Evolutionary conservation across 2,329 filamentous ascomycete species (phyloP), one percentile per base, ranked within the genome.

Genomic region (Didymella pomorum): DNA sequence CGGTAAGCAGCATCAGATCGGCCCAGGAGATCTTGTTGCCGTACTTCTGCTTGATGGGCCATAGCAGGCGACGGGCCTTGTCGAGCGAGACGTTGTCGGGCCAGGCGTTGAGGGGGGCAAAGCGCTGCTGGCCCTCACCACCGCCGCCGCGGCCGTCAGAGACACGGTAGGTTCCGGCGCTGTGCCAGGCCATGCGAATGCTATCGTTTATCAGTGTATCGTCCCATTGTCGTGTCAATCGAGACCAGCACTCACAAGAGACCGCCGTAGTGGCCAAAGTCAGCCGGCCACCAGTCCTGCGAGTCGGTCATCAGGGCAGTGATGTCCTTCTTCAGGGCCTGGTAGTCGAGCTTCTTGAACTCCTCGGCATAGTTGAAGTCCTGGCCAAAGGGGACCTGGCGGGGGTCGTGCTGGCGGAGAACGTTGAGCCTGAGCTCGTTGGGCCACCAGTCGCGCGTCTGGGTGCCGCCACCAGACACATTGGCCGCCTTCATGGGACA

Each of bases 21-120:
- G 89, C 87, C 90, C 90, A 93, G 0, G 90, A 92, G 77, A 93
- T 89, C 82, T 90, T 91, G 82, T 86, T 87, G 75, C 90, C 90
- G 66, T 93, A 93, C 83, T 93, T 93, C 69, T 91, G 89, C 85
- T 93, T 93, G 80, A 93, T 87, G 56, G 90, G 90, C 88, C 89
- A 92, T 41, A 93, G 81, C 55, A 93, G 85, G 63, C 90, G 89
- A 56, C 90, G 89, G 29, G 89, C 90, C 84, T 93, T 93, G 84
- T 93, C 90, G 52, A 93, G 84, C 68, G 82, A 87, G 71, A 87
- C 88, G 66, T 93, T 93, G 79, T 93, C 90, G 41, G 90, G 90
- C 90, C 90, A 93, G 81, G 87, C 87, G 84, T 92, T 92, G 73
- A 93, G 86, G 6, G 90, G 90, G 52, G 90, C 89, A 69, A 93